Percentiles rank a stretch among this genome's conserved stretches.
phyloP scores from a whole-genome alignment of 768 basidiomycete species.

The Tylopilus vinaceipallidus region DNA sequence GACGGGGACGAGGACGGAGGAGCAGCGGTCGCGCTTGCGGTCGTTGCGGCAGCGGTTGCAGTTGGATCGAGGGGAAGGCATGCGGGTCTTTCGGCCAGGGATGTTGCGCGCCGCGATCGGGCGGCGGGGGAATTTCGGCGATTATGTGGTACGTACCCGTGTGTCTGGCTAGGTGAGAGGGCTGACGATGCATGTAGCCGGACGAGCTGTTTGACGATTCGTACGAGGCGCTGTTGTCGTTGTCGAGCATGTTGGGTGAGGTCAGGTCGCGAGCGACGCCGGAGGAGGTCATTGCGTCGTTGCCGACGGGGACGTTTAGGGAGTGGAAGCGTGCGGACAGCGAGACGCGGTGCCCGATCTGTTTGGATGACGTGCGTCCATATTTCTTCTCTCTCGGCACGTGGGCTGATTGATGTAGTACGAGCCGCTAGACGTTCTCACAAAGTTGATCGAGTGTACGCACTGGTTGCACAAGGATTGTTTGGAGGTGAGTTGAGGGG shows the following conservation, averaged over 20 bases:
- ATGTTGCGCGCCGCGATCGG: slow-evolving; percentile 23
- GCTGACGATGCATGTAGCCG: slow-evolving; percentile 40
- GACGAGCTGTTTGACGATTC: slow-evolving; percentile 78
- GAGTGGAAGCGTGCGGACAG: slow-evolving; percentile 67
- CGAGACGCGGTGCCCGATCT: slow-evolving; percentile 79
- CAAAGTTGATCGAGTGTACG: slow-evolving; percentile 65
- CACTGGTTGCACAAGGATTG: slow-evolving; percentile 84
- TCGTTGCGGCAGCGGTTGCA: slow-evolving; percentile 29
- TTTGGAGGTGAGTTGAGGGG: slow-evolving; percentile 51
- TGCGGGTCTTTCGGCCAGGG: slow-evolving; percentile 22
- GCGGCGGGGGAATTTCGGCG: slow-evolving; percentile 35
- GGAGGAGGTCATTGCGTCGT: slow-evolving; percentile 51
- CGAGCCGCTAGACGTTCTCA: slow-evolving; percentile 53
- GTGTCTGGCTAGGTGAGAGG: neutral
- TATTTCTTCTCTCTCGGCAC: neutral
- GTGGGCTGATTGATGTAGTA: slow-evolving; percentile 47
- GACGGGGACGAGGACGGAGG: slow-evolving; percentile 10
- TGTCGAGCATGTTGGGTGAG: slow-evolving; percentile 65
- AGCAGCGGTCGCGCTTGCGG: slow-evolving; percentile 24
- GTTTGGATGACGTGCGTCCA: slow-evolving; percentile 74
- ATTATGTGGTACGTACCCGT: slow-evolving; percentile 50
- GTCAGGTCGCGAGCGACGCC: slow-evolving; percentile 64
- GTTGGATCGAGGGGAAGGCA: slow-evolving; percentile 24
- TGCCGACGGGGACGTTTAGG: slow-evolving; percentile 61
- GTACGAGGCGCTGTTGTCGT: slow-evolving; percentile 63